Evolutionary conservation across 345 rosid genomes (phyloP), one percentile per base, ranked within the genome.

Genomic region (Cardamine occulta): DNA sequence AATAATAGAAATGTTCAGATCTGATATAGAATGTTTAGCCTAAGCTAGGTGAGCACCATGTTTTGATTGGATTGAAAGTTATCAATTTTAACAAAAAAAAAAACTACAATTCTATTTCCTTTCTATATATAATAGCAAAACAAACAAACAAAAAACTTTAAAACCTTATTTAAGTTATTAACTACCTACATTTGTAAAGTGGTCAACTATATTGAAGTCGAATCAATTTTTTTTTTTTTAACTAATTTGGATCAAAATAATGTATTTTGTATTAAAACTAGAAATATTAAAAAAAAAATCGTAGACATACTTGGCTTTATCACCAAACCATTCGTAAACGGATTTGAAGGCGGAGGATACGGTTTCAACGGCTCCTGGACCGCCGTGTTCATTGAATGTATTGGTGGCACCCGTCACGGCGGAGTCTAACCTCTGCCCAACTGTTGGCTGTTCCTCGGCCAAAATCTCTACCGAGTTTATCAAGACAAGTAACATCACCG

Each of bases 371-470:
- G 66, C 76, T 5, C 19, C 34, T 9, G 56, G 14, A 4, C 72
- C 76, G 19, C 76, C 80, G 66, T 77, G 61, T 63, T 77, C 66
- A 39, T 77, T 71, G 47, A 70, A 77, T 18, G 76, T 53, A 64
- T 77, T 26, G 48, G 29, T 17, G 56, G n/a, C 53, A 3, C 74
- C 62, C 0, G 62, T 26, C 60, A 57, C 66, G 47, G 67, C 67
- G 2, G 74, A 15, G 52, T 70, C 72, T 64, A 71, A 4, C 34
- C 72, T 77, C 62, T 65, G 66, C 14, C 76, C 72, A 19, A 71
- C 42, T 18, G 80, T 71, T 2, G 76, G 67, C 11, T 77, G 53
- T 34, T 76, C 80, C 47, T 69, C 71, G 40, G 75, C 75, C 32
- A 48, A 42, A 55, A 35, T 61, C 8, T 31, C 0, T 26, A 51